Evolutionary conservation across 495 filamentous ascomycete genomes (phyloP), one percentile per base, ranked within the genome.

Genomic region (Letharia lupina): DNA sequence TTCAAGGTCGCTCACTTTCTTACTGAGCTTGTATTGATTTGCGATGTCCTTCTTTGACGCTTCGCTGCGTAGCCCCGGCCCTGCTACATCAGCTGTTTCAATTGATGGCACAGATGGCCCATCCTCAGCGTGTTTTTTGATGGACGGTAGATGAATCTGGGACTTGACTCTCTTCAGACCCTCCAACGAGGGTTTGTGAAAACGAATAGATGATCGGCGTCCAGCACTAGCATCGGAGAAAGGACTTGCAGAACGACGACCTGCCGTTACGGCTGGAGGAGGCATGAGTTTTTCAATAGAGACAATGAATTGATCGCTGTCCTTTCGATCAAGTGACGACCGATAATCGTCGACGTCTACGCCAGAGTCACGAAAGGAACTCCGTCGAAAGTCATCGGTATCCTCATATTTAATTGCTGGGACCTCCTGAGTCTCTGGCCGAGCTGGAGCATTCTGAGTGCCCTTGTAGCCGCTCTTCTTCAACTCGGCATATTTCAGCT

Each of bases 1-100:
- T 68, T 90, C 86, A 2, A 89, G 78, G 70, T 89, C 81, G 71
- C 85, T 88, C 60, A 89, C 86, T 48, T 81, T 79, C 76, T 87
- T 86, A 62, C 81, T 75, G 39, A 90, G 76, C 70, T 84, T 88
- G 45, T 81, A 78, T 67, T 87, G 84, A 67, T 82, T 83, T 35
- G 80, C 77, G 9, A 89, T 72, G 63, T 90, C 86, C 71, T 82
- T 86, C 66, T 81, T 83, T 0, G 84, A 87, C 28, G 81, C 77
- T 56, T 83, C 79, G 52, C 77, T 80, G 16, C 77, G 79, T 28
- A 86, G 69, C 31, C 63, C 64, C 7, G 70, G 64, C 40, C 59
- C 61, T 42, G 58, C 23, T 11, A 63, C 67, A n/a, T 71, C 16
- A 3, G 69, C 65, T 47, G 61, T 47, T 18, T 57, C 58, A 40